Evolutionary conservation across 2,329 filamentous ascomycete species (phyloP), one percentile per base, ranked within the genome.

Genomic region (Fusarium dimerum): DNA sequence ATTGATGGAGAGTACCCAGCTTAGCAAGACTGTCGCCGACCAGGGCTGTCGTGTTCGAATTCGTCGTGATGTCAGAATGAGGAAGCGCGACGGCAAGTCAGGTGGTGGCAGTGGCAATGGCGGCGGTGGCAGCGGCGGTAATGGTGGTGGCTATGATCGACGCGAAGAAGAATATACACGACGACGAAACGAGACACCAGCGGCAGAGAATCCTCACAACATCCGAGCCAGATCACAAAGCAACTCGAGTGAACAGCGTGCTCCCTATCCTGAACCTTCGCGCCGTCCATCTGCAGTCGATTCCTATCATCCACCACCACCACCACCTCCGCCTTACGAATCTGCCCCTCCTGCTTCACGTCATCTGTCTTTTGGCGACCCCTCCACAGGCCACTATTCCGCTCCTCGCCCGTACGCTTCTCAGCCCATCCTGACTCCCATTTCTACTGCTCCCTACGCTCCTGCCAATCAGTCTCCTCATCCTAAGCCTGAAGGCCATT

Each of bases 31-130:
- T 36, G 92, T 99, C 41, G 92, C 93, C 16, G 93, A 99, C 72
- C 94, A 99, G 73, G 94, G 94, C 52, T 97, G 94, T 72, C 90
- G 93, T 61, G 94, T 99, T 29, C 88, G 94, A 43, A 99, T 99
- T 66, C 85, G 94, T 51, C 89, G 94, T 58, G 94, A 97, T 73
- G 90, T 96, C 7, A 86, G 92, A 52, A 95, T 96, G 89, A 86
- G 92, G 72, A 87, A 90, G 67, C 86, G 91, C 38, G 89, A 91
- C 54, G 82, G 82, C 55, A 92, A 93, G 74, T 75, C 78, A 30
- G 48, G 55, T 7, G 76, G 76, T 40, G 75, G 76, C 8, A 55
- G 54, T 11, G 76, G 76, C 40, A 75, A 76, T 47, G 51, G 47
- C 20, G 20, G 20, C 20, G 7, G 7, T 26, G 20, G 20, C 7